Evolutionary conservation across 306 rosid species (phyloP).

Genomic region (Myrica gale): DNA sequence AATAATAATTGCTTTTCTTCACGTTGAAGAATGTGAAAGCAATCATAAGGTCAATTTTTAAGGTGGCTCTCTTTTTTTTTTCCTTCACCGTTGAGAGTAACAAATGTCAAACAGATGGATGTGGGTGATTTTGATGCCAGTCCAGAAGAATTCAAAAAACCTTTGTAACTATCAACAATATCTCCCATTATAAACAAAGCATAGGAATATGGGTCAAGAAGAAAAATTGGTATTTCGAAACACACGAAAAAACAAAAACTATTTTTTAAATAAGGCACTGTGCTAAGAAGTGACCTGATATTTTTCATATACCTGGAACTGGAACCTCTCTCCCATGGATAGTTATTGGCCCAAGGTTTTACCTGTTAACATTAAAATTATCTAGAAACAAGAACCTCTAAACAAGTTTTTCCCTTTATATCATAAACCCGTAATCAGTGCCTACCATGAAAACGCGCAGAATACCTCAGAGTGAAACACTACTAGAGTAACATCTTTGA

Average conservation of each 20-base stretch:
- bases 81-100: not conserved
- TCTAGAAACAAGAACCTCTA: not conserved
- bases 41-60: not conserved
- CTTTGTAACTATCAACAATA: not conserved
- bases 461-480: not conserved
- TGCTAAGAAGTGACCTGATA: not conserved
- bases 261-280: not conserved
- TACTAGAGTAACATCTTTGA: not conserved
- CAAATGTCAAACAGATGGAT: not conserved
- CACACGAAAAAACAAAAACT: not conserved
- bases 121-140: not conserved
- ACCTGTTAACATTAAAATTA: not conserved
- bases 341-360: not conserved
- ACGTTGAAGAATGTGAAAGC: not conserved
- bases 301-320: not conserved
- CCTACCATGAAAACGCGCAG: not conserved
- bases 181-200: not conserved
- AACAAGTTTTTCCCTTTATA: not conserved
- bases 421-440: not conserved
- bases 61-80: not conserved
- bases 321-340: not conserved
- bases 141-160: not conserved
- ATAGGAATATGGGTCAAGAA: not conserved
- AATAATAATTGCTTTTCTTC: not conserved
- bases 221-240: not conserved